A percentile compares a stretch with the other conserved stretches of the same genome.
Evolutionary conservation across 441 rosid species (phyloP).

Genomic region (Populus hybrid): DNA sequence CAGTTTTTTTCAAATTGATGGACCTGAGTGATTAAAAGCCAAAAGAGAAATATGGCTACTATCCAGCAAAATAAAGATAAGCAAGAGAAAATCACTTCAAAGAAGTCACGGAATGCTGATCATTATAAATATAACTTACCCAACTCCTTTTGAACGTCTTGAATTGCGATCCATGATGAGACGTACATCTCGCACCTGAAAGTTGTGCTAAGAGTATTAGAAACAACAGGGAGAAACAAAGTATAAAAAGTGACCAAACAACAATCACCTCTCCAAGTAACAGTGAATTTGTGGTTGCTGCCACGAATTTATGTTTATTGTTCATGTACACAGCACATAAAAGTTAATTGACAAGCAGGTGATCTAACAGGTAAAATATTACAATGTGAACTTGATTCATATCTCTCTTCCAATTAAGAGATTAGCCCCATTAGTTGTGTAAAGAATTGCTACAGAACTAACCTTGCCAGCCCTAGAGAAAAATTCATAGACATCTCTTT

Average conservation of each 20-base stretch:
- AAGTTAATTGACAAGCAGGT: not conserved
- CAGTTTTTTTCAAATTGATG: not conserved
- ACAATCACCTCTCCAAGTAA: not conserved
- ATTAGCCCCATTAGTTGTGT: not conserved
- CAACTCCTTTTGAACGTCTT: constrained; percentile 95
- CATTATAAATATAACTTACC: constrained; percentile 41
- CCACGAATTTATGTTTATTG: not conserved
- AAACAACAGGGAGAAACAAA: not conserved
- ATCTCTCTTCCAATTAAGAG: not conserved
- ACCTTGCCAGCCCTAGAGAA: constrained; percentile 99
- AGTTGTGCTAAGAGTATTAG: constrained; percentile 12
- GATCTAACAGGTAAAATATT: not conserved
- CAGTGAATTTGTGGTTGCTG: not conserved
- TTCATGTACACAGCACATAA: not conserved
- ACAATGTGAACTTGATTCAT: not conserved
- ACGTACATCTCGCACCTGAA: constrained; percentile 95
- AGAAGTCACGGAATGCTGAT: not conserved
- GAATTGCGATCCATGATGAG: constrained; percentile 97
- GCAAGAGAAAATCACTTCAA: not conserved
- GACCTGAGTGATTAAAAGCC: not conserved
- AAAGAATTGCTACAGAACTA: constrained; percentile 16
- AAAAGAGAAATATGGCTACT: not conserved
- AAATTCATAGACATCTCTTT: constrained; percentile 93
- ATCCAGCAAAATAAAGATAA: not conserved
- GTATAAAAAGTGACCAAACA: not conserved